These are phyloP conservation scores for Cyberlindnera xylosilytica DNA, from an alignment of 805 yeast species.

Conservation along the genomic window DNA sequence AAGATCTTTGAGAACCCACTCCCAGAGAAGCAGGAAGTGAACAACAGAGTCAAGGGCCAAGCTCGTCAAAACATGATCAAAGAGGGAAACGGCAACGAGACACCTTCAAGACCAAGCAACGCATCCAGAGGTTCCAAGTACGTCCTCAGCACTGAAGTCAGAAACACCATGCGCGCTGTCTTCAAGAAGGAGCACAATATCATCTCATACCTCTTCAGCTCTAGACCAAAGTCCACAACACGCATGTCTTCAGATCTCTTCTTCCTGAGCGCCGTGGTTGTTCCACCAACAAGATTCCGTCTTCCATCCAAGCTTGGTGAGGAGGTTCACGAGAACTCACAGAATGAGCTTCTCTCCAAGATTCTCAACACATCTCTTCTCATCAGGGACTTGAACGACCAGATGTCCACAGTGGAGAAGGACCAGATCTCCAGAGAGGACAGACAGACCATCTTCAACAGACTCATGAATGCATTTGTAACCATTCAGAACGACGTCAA, in stretches of 20 bases:
- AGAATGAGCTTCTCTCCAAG: conserved; percentile 82
- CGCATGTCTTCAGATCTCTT: conserved; percentile 72
- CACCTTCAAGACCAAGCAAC: conserved; percentile 9
- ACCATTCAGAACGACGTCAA: conserved; percentile 94
- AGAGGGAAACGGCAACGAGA: conserved; percentile 27
- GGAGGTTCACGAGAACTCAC: conserved; percentile 90
- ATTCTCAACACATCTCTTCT: conserved; percentile 75
- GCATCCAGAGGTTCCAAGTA: conserved; percentile 76
- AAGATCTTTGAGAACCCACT: conserved; percentile 89
- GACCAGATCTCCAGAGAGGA: conserved; percentile 64
- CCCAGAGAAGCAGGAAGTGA: conserved; percentile 73
- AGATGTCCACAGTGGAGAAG: conserved; percentile 59
- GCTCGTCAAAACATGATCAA: conserved; percentile 69
- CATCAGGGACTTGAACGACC: conserved; percentile 88
- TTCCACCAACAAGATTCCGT: conserved; percentile 96
- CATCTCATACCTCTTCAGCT: conserved; percentile 72
- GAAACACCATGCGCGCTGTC: conserved; percentile 70
- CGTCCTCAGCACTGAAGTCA: conserved; percentile 82
- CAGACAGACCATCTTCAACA: conserved; percentile 73
- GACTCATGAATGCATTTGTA: conserved; percentile 94
- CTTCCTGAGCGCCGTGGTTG: conserved; percentile 83
- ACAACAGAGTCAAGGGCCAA: conserved; percentile 81
- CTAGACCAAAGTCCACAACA: conserved; percentile 60
- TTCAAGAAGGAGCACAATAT: conserved; percentile 71
- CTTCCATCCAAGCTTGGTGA: conserved; percentile 97